Base-by-base conservation (phyloP, 1,139 yeast genomes). In the Casaregolazyma lundiana region DNA sequence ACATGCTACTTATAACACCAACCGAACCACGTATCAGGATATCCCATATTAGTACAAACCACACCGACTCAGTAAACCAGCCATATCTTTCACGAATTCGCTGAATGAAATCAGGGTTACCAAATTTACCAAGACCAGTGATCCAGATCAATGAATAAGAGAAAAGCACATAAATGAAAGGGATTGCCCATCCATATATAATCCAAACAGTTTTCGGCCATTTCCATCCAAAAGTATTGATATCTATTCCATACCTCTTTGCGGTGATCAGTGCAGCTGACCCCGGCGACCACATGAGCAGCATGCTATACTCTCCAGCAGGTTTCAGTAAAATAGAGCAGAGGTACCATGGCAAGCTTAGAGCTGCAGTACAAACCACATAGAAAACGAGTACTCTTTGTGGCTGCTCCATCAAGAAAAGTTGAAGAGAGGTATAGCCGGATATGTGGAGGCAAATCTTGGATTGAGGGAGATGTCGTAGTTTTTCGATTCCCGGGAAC, bases 221-320 rank as follows among this genome's bases (percentile, higher is more conserved):
- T 2, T 26, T 26, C 32, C 32, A 26, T 7, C 32, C 32, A 26
- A 26, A 26, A 2, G 7, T 11, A 11, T 6, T 6, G 15, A 26
- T 6, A 6, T 26, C 32, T 4, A 26, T 26, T 26, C 32, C 32
- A 4, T 26, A 15, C 11, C 4, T 7, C 13, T 2, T 26, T 13
- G 32, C 32, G 4, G 32, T 26, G 32, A 26, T 26, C 3, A 26
- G 7, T 3, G 32, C 32, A 2, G 32, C 32, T 6, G 13, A 26
- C 32, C 32, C 32, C 32, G 32, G 32, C 11, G 15, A n/a, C 32
- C 32, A 26, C 32, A 26, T 26, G 15, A 26, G 32, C 32, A 26
- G 32, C 32, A 26, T 3, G 6, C 6, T 11, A 26, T 26, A 26
- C 2, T n/a, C 15, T 2, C 3, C 15, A 15, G 6, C 15, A 7